A percentile compares a stretch with the other conserved stretches of the same genome.
phyloP scores from a whole-genome alignment of 495 filamentous ascomycete species.

The Cryomyces antarcticus region DNA sequence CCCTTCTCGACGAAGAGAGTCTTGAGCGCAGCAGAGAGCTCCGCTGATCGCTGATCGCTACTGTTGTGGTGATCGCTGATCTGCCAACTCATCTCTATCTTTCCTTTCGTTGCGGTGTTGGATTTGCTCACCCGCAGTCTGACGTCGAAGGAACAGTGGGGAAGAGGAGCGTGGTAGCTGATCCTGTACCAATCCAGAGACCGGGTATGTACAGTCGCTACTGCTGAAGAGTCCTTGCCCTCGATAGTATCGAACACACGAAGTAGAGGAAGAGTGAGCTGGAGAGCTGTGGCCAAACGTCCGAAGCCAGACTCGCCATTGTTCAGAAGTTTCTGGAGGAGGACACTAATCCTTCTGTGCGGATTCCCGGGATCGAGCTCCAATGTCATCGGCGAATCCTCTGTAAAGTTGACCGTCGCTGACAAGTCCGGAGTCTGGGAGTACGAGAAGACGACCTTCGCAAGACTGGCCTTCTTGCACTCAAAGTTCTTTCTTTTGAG shows the following conservation, averaged over 20 bases:
- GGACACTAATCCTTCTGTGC: conserved; percentile 48
- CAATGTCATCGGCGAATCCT: conserved; percentile 19
- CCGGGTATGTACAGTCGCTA: conserved; percentile 4
- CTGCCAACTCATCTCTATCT: conserved; percentile 7
- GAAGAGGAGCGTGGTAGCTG: conserved; percentile 11
- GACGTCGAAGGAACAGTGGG: conserved; percentile 1
- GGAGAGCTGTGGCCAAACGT: conserved; percentile 30
- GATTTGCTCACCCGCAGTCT: conserved; percentile 7
- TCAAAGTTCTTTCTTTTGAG: conserved; percentile 31
- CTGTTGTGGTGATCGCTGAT: neutral
- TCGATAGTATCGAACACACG: conserved; percentile 39
- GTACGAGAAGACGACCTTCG: conserved; percentile 43
- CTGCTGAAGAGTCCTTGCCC: neutral
- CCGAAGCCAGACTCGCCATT: conserved; percentile 30
- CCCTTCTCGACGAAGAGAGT: conserved; percentile 8
- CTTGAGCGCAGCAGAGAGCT: neutral
- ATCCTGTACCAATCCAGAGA: conserved; percentile 11
- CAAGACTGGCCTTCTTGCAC: conserved; percentile 36
- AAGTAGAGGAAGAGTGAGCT: conserved; percentile 47
- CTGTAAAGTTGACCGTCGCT: conserved; percentile 19
- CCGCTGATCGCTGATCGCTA: conserved; percentile 1
- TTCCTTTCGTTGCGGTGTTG: conserved; percentile 9
- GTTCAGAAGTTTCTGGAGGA: conserved; percentile 43
- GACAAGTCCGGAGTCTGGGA: conserved; percentile 1
- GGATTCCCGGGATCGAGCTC: conserved; percentile 46